Base-by-base conservation (phyloP, 495 filamentous ascomycete genomes). In the Tuber indicum region DNA sequence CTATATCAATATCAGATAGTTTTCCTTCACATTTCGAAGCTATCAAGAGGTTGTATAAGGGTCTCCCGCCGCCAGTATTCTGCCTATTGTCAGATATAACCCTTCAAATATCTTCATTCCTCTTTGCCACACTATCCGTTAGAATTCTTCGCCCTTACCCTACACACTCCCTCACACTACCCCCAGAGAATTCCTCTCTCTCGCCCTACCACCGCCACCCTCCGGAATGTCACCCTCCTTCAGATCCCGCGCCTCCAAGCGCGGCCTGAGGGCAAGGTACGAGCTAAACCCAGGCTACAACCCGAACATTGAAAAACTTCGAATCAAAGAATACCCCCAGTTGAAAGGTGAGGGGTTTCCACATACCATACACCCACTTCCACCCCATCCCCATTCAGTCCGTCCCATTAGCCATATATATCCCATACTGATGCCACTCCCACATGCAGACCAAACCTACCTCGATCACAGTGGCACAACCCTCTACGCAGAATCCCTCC, bases 391-490 rank as follows among this genome's bases (percentile, higher is more conserved):
- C 58, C 21, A 41, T 19, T 71, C 3, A 43, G 42, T 14, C 44
- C 45, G 9, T 44, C 23, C 36, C 70, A 2, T 72, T 52, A 72
- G 46, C 47, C 74, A 72, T 58, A 26, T 66, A 66, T 66, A 66
- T 76, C 41, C 44, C 36, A 10, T 76, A 23, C 75, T 73, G 49
- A 45, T 32, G 44, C 36, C 66, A 41, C 44, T 66, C 47, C 62
- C 26, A 77, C 78, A 75, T 75, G 43, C 79, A 66, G 58, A 66
- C n/a, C 58, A 66, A 49, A 86, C 84, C 3, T 94, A 94, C 84
- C 89, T 94, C 43, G 92, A 94, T 81, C 91, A 94, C 85, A 89
- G 88, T 41, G 92, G 92, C 26, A 88, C 91, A n/a, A 92, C 92
- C 5, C 87, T 92, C 62, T 92, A 91, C 76, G 88, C 91, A 32